phyloP scores from a whole-genome alignment of 495 filamentous ascomycete species.

The Hyaloscypha finlandica region DNA sequence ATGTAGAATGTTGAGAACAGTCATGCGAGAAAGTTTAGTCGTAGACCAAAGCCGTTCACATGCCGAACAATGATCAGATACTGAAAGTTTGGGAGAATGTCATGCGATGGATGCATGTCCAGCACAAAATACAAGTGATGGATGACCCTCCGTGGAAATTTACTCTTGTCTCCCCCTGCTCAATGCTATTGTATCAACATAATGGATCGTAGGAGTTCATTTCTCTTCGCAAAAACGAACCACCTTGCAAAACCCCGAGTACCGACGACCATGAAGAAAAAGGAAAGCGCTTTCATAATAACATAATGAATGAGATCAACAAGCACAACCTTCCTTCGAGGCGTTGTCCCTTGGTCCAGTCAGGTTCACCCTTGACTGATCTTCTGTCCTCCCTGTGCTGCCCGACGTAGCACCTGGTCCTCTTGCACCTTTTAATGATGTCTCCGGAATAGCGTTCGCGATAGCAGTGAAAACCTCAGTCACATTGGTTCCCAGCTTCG shows the following conservation, averaged over 20 bases:
- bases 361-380: conserved; percentile 72
- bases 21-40: neutral
- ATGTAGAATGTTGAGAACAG: neutral
- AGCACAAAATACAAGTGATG: neutral
- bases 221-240: conserved; percentile 21
- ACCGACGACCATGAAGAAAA: conserved; percentile 17
- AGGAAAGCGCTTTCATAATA: conserved; percentile 14
- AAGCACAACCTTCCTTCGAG: conserved; percentile 92
- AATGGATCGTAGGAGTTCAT: conserved; percentile 18
- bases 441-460: conserved; percentile 95
- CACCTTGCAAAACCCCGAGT: conserved; percentile 21
- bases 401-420: conserved; percentile 63
- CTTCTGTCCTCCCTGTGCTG: conserved; percentile 44
- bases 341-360: conserved; percentile 58
- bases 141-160: neutral
- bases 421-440: conserved; percentile 84
- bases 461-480: conserved; percentile 98
- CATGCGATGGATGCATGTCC: neutral
- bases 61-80: neutral
- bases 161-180: neutral
- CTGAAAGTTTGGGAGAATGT: neutral
- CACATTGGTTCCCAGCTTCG: conserved; percentile 93
- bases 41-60: neutral
- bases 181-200: conserved; percentile 33
- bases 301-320: conserved; percentile 45